These are phyloP conservation scores for Solanum microdontum DNA, from an alignment of 257 asterid species.

Conservation along the genomic window DNA sequence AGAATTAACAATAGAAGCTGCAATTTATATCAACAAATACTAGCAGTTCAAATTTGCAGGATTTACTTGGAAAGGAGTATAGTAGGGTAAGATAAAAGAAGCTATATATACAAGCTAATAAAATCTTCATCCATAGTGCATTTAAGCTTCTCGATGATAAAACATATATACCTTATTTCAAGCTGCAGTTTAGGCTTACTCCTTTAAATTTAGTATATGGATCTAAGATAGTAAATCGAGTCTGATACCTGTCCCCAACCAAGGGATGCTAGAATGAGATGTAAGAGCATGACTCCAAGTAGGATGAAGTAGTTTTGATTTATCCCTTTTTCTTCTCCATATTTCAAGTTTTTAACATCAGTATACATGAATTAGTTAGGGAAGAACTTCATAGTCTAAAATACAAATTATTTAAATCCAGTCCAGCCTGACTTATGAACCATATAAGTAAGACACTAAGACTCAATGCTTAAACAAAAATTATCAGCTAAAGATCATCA, in stretches of 20 bases:
- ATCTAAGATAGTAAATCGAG: neutral
- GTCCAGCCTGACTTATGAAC: neutral
- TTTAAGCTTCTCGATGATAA: neutral
- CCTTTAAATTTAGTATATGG: neutral
- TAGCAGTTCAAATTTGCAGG: neutral
- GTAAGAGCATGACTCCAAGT: neutral
- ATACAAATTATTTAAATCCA: neutral
- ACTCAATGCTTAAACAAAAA: neutral
- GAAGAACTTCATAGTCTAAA: neutral
- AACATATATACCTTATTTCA: neutral
- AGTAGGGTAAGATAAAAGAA: neutral
- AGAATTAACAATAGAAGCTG: neutral
- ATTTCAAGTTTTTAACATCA: neutral
- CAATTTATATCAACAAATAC: neutral
- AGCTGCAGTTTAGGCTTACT: neutral
- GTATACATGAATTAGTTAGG: neutral
- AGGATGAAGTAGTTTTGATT: neutral
- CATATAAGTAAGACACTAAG: neutral
- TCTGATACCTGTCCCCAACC: neutral
- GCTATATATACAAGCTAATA: neutral
- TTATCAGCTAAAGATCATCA: neutral
- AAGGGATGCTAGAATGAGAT: neutral
- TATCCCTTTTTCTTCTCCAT: neutral
- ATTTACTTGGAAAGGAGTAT: neutral
- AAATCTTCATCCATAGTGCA: neutral